Base-by-base conservation (phyloP, 257 asterid species). In the Solanum rostratum region DNA sequence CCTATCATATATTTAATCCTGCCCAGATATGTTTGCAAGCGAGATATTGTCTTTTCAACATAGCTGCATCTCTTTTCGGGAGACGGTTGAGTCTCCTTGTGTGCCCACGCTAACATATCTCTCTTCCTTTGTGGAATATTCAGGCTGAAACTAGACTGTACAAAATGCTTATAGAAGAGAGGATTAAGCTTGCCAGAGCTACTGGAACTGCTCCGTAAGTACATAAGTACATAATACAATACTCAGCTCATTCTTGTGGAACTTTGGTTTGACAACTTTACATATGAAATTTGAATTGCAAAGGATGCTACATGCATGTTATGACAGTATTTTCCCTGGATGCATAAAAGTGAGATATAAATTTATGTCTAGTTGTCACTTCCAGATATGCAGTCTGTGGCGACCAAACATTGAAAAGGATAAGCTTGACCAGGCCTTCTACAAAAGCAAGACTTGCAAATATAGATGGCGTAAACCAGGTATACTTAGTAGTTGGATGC, bases 381-480 rank as follows among this genome's bases (percentile, higher is more conserved):
- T 89, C 90, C 93, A 96, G 99, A 80, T 96, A 96, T 89, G 98
- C 99, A 89, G 86, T 96, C 86, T 96, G 98, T 85, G 98, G 99
- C 71, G 99, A 96, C 90, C 94, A 83, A 87, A 94, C 99, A 84
- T 89, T 96, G 89, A 91, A 91, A 92, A 93, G 92, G 90, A 92
- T 96, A 86, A 89, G 97, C 86, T 84, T 88, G 89, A 85, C 88
- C 57, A 91, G 99, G 92, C 99, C 99, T 73, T 94, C 98, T 33
- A 93, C 98, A 66, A 89, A 90, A 90, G 97, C 99, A 86, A 93
- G 99, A 88, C 94, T 96, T 86, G 99, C 99, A 82, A 96, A 93
- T 88, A 92, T 96, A 83, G 98, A 96, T 90, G 99, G 99, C 30
- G 94, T 96, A 73, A 96, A 96, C 90, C 99, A 96, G 98, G 99